Evolutionary conservation across 2,329 filamentous ascomycete genomes (phyloP).

Genomic region (Pleurostoma richardsiae): DNA sequence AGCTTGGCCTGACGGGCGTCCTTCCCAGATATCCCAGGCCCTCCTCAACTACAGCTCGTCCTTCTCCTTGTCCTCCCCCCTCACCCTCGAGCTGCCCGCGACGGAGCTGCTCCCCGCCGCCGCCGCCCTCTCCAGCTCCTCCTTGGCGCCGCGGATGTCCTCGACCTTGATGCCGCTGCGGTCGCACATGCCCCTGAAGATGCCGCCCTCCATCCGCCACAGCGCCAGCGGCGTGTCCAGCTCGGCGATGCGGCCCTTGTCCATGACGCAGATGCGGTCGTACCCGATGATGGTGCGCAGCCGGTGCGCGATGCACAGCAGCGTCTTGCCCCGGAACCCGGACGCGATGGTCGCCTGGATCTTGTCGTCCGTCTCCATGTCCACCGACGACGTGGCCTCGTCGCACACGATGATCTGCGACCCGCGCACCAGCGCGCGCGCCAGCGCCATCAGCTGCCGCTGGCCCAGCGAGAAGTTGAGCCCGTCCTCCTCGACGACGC

Average conservation of each 20-base stretch:
- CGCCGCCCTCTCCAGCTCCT: slow-evolving; percentile 19
- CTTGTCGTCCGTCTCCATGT: slow-evolving; percentile 95
- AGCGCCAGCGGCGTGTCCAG: slow-evolving; percentile 71
- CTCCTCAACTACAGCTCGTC: slow-evolving; percentile 2
- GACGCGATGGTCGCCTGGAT: slow-evolving; percentile 85
- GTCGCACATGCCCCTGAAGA: slow-evolving; percentile 89
- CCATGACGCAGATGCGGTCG: slow-evolving; percentile 96
- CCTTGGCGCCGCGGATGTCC: slow-evolving; percentile 43
- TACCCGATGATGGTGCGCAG: slow-evolving; percentile 90
- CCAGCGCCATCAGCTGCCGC: slow-evolving; percentile 90
- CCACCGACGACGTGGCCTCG: slow-evolving; percentile 88
- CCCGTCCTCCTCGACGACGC: slow-evolving; percentile 84
- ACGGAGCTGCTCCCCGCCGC: neutral
- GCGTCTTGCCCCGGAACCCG: slow-evolving; percentile 79
- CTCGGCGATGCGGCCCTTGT: slow-evolving; percentile 81
- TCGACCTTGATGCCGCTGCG: slow-evolving; percentile 67
- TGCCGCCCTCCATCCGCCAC: slow-evolving; percentile 64
- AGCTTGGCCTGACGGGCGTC: too few relatives aligned
- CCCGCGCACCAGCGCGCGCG: slow-evolving; percentile 80
- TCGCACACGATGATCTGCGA: slow-evolving; percentile 94
- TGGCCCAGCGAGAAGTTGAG: slow-evolving; percentile 95
- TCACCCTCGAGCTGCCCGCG: slow-evolving; percentile 6
- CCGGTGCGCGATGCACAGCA: slow-evolving; percentile 89
- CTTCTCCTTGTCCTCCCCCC: slow-evolving; percentile 8
- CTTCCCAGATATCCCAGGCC: neutral